Evolutionary conservation across 129 eudicot species (phyloP), one percentile per base, ranked within the genome.

Genomic region (Escallonia herrerae): DNA sequence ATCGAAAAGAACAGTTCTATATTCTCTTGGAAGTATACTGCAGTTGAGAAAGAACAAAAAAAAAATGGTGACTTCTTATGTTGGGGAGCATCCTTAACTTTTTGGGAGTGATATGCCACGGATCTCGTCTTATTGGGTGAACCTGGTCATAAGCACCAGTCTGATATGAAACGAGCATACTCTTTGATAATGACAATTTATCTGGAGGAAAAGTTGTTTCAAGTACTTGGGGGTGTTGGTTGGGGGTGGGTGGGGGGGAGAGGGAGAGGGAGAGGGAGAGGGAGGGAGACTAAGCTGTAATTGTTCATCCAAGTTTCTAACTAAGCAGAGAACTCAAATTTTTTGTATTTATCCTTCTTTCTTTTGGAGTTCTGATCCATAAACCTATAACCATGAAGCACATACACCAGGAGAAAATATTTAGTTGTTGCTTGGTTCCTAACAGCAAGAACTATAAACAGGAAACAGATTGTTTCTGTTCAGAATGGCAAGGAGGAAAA

Each of bases 401-500:
- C 41, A 14, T 11, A 42, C 49, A 40, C 12, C 8, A 2, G 3
- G 13, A 4, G 14, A 14, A n/a, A 42, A 3, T 6, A 50, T 48
- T 65, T 41, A 50, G 22, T 43, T 1, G 22, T 53, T 67, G 15
- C 5, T 55, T 53, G 46, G 41, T 41, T 50, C 40, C 47, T 39
- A 52, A 49, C 43, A 7, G 53, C 42, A 4, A 15, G 72, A 62
- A 5, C 74, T 58, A 22, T 43, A 47, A 15, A 52, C 89, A 90
- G 97, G 97, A 58, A 90, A 90, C 69, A 95, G 97, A 54, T 54
- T 87, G 74, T 90, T 90, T 74, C 76, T 90, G 46, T 81, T 82
- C 58, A 79, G 81, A 78, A 82, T 90, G 93, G 87, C 87, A 8
- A 80, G 55, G 57, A 70, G 61, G 70, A 77, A 76, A 78, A 87